Base-by-base conservation (phyloP, 2,329 filamentous ascomycete genomes). In the Penicillium digitatum region DNA sequence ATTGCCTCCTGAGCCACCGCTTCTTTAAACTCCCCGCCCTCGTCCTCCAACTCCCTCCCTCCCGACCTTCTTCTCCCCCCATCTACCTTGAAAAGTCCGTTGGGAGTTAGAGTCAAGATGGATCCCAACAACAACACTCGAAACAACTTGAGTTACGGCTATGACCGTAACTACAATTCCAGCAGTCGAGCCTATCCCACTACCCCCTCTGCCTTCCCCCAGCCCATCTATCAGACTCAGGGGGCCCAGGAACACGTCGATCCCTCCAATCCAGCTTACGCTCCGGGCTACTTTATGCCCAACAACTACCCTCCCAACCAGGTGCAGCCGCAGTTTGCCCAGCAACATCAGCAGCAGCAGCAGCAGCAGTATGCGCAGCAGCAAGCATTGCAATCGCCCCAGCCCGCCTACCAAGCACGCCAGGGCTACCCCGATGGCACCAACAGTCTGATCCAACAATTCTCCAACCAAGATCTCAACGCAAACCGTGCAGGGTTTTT, bases 181-280 rank as follows among this genome's bases (percentile, higher is more conserved):
- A 81, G 80, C 72, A 87, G 87, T 72, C 82, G 87, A 71, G 80
- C 85, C 63, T 91, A 89, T 80, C 89, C 88, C 64, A 91, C 93
- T 50, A 96, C 93, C 10, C 93, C 93, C 49, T 96, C 93, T 62
- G 96, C 92, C 56, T 97, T 97, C 70, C 93, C 93, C 12, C 93
- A 97, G 77, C 92, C 92, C 57, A 88, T 95, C 72, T 86, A 85
- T 68, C 81, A 82, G 48, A 81, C 80, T 66, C 78, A 82, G 64
- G 76, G 79, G 51, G 81, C 81, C 44, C 82, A 85, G 72, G 83
- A 85, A 63, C 84, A 87, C 66, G 79, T 82, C 58, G 82, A 82
- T 60, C 70, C 75, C 49, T 74, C 75, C 52, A 76, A 74, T 63
- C 72, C 70, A 43, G 67, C 66, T 40, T 75, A 75, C 52, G 69